phyloP scores from a whole-genome alignment of 306 rosid genomes.

The Inga leiocalycina region DNA sequence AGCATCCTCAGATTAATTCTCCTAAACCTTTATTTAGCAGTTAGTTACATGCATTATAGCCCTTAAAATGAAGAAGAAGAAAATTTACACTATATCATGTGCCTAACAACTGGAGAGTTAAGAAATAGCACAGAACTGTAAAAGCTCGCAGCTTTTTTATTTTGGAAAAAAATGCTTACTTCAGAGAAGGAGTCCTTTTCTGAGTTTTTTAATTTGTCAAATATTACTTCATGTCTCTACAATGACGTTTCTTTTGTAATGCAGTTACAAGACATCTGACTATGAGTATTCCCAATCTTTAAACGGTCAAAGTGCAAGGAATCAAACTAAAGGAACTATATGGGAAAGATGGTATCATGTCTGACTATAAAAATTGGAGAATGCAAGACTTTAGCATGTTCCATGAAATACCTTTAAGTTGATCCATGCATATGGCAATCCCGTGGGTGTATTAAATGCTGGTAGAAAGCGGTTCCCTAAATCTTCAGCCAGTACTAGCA shows the following conservation, averaged over 20 bases:
- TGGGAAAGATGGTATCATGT: background rate
- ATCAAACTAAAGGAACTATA: constrained; percentile 14
- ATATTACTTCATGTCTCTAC: background rate
- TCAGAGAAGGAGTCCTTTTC: background rate
- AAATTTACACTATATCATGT: background rate
- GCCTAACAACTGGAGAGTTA: background rate
- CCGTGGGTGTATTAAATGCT: constrained; percentile 90
- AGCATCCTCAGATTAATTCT: background rate
- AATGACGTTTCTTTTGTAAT: background rate
- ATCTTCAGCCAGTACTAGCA: constrained; percentile 84
- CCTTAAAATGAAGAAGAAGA: background rate
- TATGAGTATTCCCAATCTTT: constrained; percentile 12
- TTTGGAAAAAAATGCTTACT: constrained; percentile 5
- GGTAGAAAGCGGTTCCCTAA: constrained; percentile 85
- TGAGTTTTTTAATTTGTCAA: background rate
- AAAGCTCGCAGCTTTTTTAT: background rate
- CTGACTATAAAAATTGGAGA: constrained; percentile 12
- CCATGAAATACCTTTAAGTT: constrained; percentile 74
- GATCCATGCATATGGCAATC: constrained; percentile 97
- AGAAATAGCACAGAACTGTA: background rate
- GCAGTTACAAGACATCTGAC: constrained; percentile 8
- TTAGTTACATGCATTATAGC: background rate
- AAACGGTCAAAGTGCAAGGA: constrained; percentile 14
- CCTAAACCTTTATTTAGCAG: background rate
- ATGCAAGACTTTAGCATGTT: constrained; percentile 11